A percentile compares a stretch with the other conserved stretches of the same genome.
phyloP scores from a whole-genome alignment of 257 asterid genomes.

The Ilex asprella region DNA sequence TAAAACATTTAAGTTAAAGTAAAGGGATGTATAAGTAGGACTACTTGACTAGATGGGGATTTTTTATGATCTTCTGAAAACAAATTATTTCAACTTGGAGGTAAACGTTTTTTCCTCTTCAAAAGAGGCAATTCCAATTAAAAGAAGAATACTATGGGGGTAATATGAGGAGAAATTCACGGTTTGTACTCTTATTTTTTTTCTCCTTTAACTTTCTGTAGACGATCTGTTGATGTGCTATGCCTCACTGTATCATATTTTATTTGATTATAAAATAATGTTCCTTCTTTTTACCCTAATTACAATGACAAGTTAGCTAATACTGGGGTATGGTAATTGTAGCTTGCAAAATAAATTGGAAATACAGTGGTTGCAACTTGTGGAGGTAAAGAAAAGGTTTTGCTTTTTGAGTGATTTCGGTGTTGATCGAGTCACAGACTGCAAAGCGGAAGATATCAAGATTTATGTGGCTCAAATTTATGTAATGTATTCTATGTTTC shows the following conservation, averaged over 20 bases:
- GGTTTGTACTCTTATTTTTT: too few relatives aligned
- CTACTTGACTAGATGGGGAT: too few relatives aligned
- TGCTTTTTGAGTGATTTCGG: constrained; percentile 73
- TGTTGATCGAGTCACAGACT: constrained; percentile 92
- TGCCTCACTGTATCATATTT: background rate
- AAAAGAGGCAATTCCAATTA: too few relatives aligned
- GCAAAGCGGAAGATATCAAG: constrained; percentile 66
- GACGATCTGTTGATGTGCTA: too few relatives aligned
- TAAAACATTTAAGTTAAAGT: too few relatives aligned
- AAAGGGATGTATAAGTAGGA: too few relatives aligned
- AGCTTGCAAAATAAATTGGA: constrained; percentile 94
- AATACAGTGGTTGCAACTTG: constrained; percentile 88
- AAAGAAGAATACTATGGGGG: too few relatives aligned
- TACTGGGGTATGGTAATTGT: constrained; percentile 23
- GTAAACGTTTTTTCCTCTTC: too few relatives aligned
- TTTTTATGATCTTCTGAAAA: too few relatives aligned
- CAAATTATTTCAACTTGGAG: too few relatives aligned
- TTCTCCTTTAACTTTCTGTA: too few relatives aligned
- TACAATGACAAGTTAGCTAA: constrained; percentile 7
- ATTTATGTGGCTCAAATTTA: constrained; percentile 27
- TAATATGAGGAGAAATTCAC: too few relatives aligned
- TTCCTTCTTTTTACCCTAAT: constrained; percentile 4
- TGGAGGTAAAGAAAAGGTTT: constrained; percentile 88
- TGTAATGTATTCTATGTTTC: background rate
- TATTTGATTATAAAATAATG: background rate